These are phyloP conservation scores for Aspergillus udagawae DNA, from an alignment of 2,329 filamentous ascomycete genomes.

Conservation along the genomic window DNA sequence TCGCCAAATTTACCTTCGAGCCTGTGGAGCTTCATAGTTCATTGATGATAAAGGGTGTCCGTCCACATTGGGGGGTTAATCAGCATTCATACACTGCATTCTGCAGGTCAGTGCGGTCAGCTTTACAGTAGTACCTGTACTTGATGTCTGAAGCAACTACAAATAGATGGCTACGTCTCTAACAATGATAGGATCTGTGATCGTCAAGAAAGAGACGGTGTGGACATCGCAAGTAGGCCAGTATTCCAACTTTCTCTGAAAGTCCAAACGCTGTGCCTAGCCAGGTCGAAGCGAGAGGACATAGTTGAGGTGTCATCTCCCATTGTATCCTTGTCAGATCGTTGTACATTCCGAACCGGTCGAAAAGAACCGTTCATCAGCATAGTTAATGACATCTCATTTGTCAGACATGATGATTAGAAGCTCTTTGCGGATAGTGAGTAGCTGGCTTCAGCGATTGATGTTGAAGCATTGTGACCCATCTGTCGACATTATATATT, in stretches of 20 bases:
- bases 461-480: not conserved
- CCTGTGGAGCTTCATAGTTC: not conserved
- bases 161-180: not conserved
- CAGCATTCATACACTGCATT: not conserved
- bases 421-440: not conserved
- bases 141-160: not conserved
- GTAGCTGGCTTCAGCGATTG: not conserved
- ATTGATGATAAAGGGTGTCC: not conserved
- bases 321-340: not conserved
- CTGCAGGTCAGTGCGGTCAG: not conserved
- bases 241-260: not conserved
- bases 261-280: not conserved
- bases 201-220: not conserved
- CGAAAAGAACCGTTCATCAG: not conserved
- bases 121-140: not conserved
- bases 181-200: not conserved
- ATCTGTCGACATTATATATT: not conserved
- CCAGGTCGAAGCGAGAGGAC: not conserved
- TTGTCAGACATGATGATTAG: not conserved
- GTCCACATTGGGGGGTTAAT: not conserved
- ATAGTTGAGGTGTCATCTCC: not conserved
- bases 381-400: not conserved
- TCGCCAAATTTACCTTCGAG: not conserved
- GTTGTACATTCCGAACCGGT: not conserved
- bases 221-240: not conserved